Base-by-base conservation (phyloP, 106 monocot genomes). In the Dendrobium nobile region DNA sequence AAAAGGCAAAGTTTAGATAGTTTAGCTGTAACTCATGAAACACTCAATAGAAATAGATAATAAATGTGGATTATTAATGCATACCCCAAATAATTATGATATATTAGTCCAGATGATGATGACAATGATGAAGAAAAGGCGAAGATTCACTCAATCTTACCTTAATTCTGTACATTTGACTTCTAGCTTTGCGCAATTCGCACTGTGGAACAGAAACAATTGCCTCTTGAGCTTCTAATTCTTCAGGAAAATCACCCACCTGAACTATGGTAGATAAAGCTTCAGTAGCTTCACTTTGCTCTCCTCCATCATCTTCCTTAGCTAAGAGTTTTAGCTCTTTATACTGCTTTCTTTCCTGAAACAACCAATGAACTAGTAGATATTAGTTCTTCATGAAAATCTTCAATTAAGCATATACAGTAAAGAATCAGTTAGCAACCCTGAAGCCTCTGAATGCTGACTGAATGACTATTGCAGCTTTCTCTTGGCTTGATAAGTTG, bases 401-500 rank as follows among this genome's bases (percentile, higher is more conserved):
- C 67, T 67, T 67, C 27, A 67, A 31, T 67, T 67, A 67, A 28
- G 27, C 22, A 67, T 26, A 28, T 28, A 67, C 1, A 5, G 0
- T 58, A 58, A 19, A 58, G 58, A 45, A 11, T 56, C 56, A 67
- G 27, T 6, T 28, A 27, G 67, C 8, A 82, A 93, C 93, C 93
- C 78, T 87, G 78, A 86, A 87, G 37, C 89, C 85, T 86, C 87
- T 85, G 84, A 88, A 91, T 54, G 87, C 87, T 8, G 93, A 89
- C 40, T 93, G 93, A 83, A 93, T 93, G 27, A 84, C 20, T 33
- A 79, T 86, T 24, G 91, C 93, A 16, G 93, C 91, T 77, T 78
- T 54, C 22, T 88, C 92, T 82, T 87, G 67, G 1, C 6, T 41
- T 18, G 47, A 76, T 17, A 65, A 54, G 5, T 75, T 68, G 19